Evolutionary conservation across 257 asterid species (phyloP).

Genomic region (Marsdenia floribunda): DNA sequence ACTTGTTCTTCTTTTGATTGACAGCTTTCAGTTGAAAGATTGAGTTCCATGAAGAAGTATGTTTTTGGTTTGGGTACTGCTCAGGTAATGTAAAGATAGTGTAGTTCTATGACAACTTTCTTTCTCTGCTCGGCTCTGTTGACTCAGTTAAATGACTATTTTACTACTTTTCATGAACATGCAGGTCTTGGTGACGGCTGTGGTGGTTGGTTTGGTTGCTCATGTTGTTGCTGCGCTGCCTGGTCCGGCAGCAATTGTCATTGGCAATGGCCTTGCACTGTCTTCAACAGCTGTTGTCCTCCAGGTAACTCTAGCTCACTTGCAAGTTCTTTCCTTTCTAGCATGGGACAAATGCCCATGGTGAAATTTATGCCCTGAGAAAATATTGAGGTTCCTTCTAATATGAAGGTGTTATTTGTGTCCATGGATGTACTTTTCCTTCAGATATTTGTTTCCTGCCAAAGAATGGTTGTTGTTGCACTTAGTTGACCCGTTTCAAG

Average conservation of each 20-base stretch:
- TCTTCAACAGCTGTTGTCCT: constrained; percentile 99
- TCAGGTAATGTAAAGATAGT: constrained; percentile 60
- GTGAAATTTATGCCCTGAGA: neutral
- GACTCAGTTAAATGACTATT: constrained; percentile 1
- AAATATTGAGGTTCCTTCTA: neutral
- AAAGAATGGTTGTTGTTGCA: neutral
- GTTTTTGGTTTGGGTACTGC: constrained; percentile 97
- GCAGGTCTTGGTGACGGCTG: constrained; percentile 93
- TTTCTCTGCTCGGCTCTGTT: constrained; percentile 5
- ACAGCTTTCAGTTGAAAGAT: constrained; percentile 97
- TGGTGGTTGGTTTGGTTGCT: constrained; percentile 62
- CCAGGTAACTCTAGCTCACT: constrained; percentile 47
- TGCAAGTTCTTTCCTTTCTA: neutral
- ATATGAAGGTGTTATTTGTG: neutral
- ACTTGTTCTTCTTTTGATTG: constrained; percentile 21
- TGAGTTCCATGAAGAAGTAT: constrained; percentile 99
- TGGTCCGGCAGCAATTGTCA: constrained; percentile 97
- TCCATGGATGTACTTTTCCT: neutral
- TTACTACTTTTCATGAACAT: constrained; percentile 9
- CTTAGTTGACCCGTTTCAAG: neutral
- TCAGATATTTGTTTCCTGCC: neutral
- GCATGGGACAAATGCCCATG: too few relatives aligned
- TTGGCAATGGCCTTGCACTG: constrained; percentile 97
- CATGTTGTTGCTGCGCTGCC: constrained; percentile 74
- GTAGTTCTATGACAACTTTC: constrained; percentile 7